Base-by-base conservation (phyloP, 2,329 filamentous ascomycete genomes). In the Pleurostoma richardsiae region DNA sequence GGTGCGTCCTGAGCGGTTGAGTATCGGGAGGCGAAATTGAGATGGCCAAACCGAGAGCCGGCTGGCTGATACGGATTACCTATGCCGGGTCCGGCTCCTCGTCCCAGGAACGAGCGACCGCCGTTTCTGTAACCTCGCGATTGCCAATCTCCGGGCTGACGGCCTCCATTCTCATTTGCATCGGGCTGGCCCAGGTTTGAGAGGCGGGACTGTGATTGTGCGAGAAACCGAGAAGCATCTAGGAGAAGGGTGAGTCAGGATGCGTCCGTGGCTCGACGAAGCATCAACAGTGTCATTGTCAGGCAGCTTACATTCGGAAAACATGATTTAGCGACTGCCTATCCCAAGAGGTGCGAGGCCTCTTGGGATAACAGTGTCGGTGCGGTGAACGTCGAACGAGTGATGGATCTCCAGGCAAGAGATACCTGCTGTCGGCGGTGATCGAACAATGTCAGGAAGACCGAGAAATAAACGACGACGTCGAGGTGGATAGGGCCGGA, bases 161-260 rank as follows among this genome's bases (percentile, higher is more conserved):
- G 64, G 38, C 52, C 54, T 43, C 61, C 46, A 19, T 68, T 61
- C 46, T 68, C 69, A 51, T 68, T 70, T 52, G 71, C 63, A 47
- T 81, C 81, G 50, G 79, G 68, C 63, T 86, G 80, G 69, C 74
- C 79, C 45, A 90, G 83, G 65, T 73, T 82, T 56, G 86, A 89
- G 59, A 97, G 76, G 53, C 90, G 86, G 51, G 91, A 95, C 74
- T 96, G 91, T 56, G 91, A 96, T 80, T 97, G 94, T 51, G 91
- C 89, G 59, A 99, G 83, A 67, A 99, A 99, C 58, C 86, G 86
- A 56, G 92, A 97, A 60, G 94, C 94, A 85, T 97, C 94, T 96
- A 61, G 48, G 46, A 33, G 44, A 41, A 27, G 42, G 33, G 45
- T 45, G 36, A 42, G 41, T 41, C 40, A 44, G 40, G 31, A 36